These are phyloP conservation scores for Scopulariopsis brevicaulis DNA, from an alignment of 2,329 filamentous ascomycete species.

Conservation along the genomic window DNA sequence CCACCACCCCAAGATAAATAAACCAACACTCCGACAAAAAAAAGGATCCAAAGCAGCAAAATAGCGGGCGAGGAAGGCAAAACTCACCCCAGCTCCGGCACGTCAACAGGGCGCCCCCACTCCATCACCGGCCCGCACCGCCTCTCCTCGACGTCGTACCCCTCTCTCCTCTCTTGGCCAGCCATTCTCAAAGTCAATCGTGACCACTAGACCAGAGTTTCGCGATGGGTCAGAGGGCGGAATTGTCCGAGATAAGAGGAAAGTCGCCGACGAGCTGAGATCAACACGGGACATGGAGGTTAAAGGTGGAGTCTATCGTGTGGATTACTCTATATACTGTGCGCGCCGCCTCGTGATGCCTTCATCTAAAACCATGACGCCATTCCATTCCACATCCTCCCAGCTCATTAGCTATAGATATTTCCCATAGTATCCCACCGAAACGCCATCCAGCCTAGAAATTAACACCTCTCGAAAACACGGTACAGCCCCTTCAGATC, in stretches of 20 bases:
- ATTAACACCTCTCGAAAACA: constrained; percentile 86
- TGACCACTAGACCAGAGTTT: not conserved
- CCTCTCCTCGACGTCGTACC: not conserved
- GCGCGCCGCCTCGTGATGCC: not conserved
- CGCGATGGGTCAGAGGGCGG: not conserved
- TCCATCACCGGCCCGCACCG: not conserved
- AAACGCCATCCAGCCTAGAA: not conserved
- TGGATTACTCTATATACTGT: not conserved
- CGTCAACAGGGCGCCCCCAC: not conserved
- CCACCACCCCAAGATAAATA: not conserved
- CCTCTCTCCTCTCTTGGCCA: not conserved
- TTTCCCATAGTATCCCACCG: not conserved
- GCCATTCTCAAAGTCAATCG: not conserved
- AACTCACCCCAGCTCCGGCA: not conserved
- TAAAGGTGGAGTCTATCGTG: not conserved
- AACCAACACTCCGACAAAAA: not conserved
- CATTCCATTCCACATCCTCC: not conserved
- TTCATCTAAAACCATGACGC: not conserved
- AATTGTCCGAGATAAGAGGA: not conserved
- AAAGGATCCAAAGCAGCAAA: too few species aligned
- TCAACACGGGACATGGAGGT: not conserved
- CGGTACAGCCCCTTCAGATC: constrained; percentile 87
- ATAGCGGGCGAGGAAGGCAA: not conserved
- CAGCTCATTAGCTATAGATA: not conserved
- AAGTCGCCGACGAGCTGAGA: not conserved